Conservation (phyloP, 2,329 filamentous ascomycete species). For the Lecanoromycetidae sp. region DNA sequence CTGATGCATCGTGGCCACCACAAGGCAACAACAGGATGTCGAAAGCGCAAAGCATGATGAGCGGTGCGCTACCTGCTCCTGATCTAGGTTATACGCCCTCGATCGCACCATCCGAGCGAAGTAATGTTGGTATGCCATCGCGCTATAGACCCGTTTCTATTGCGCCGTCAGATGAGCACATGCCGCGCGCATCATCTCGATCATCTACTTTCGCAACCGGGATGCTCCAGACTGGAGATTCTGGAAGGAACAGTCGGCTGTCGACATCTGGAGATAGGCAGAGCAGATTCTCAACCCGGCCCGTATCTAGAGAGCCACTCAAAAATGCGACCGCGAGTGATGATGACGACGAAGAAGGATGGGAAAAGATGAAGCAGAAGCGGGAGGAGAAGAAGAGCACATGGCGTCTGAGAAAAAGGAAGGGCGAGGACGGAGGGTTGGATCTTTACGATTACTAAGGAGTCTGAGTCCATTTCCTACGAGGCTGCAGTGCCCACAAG, state of each 20-base stretch:
- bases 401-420: conserved; percentile 34
- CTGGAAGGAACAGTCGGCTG: conserved; percentile 4
- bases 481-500: not conserved
- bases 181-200: conserved; percentile 6
- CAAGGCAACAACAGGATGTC: conserved; percentile 14
- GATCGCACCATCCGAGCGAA: conserved; percentile 89
- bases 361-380: conserved; percentile 40
- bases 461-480: not conserved
- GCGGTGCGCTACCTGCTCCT: conserved; percentile 9
- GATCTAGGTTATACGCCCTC: conserved; percentile 60
- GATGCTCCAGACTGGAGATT: conserved; percentile 8
- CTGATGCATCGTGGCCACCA: conserved; percentile 23
- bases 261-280: conserved; percentile 10
- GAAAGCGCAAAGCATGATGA: conserved; percentile 17
- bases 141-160: conserved; percentile 84
- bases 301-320: conserved; percentile 1
- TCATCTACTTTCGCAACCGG: conserved; percentile 12
- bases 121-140: conserved; percentile 79
- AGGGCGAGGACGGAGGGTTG: conserved; percentile 5
- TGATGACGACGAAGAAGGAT: conserved; percentile 38
- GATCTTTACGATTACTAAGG: conserved; percentile 14
- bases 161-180: conserved; percentile 30
- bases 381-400: conserved; percentile 37
- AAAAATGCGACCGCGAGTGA: conserved; percentile 26
- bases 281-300: conserved; percentile 12